Evolutionary conservation across 73 alveolate species (phyloP).

Genomic region (Tetrahymena thermophila): DNA sequence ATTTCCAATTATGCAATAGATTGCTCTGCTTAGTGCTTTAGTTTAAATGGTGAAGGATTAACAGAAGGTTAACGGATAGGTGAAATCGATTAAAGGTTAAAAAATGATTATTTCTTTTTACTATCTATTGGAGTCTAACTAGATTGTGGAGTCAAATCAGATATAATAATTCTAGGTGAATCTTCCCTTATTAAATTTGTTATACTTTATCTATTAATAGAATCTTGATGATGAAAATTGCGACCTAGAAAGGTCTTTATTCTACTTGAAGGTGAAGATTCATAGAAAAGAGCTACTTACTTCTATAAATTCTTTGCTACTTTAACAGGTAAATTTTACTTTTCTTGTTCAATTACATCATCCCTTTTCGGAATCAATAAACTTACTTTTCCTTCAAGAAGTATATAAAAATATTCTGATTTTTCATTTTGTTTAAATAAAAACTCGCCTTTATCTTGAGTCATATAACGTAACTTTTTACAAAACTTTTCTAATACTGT

Average conservation of each 20-base stretch:
- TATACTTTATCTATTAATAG: not conserved
- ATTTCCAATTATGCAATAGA: not conserved
- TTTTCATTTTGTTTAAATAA: not conserved
- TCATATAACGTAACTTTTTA: not conserved
- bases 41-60: not conserved
- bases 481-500: not conserved
- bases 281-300: not conserved
- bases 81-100: not conserved
- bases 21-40: not conserved
- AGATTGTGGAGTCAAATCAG: not conserved
- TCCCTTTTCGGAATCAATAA: not conserved
- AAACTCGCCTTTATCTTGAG: not conserved
- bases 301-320: not conserved
- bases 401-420: not conserved
- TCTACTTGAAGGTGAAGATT: not conserved
- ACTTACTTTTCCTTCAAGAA: not conserved
- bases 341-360: not conserved
- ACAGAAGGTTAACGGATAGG: not conserved
- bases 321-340: not conserved
- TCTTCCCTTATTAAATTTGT: not conserved
- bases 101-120: not conserved
- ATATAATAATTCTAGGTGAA: not conserved
- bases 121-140: not conserved
- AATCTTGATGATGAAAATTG: not conserved
- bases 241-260: not conserved